These are phyloP conservation scores for Metschnikowia matae DNA, from an alignment of 805 yeast genomes.

Conservation along the genomic window DNA sequence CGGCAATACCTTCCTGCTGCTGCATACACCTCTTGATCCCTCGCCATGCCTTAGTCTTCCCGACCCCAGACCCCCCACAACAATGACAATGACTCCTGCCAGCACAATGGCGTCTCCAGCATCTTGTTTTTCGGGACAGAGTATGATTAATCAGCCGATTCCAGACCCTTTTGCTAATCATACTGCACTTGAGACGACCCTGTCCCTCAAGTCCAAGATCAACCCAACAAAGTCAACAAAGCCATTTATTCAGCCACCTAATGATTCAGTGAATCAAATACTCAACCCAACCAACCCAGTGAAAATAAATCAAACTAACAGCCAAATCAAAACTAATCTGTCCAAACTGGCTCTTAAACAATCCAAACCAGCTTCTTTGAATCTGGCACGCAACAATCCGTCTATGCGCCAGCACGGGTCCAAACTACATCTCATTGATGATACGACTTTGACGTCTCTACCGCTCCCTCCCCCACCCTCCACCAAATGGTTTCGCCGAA, in stretches of 20 bases:
- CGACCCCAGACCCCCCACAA: no score
- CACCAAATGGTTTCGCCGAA: conserved; percentile 11
- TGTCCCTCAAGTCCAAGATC: not conserved
- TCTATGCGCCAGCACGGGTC: conserved; percentile 27
- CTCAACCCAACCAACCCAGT: no score
- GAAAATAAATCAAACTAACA: no score
- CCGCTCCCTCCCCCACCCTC: conserved; percentile 50
- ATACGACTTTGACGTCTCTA: conserved; percentile 45
- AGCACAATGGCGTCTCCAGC: no score
- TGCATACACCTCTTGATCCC: not conserved
- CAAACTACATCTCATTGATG: conserved; percentile 46
- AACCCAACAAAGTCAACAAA: no score
- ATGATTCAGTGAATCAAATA: no score
- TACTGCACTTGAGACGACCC: no score
- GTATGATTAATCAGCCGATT: no score
- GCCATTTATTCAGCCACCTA: no score
- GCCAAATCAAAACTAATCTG: no score
- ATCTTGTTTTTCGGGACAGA: no score
- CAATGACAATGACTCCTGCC: not conserved
- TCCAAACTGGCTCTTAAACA: not conserved
- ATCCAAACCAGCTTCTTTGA: not conserved
- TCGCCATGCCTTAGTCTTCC: not conserved
- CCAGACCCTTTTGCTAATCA: no score
- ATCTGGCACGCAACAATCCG: not conserved
- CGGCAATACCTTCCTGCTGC: not conserved